Base-by-base conservation (phyloP, 2,329 filamentous ascomycete genomes). In the Aspergillus luchuensis region DNA sequence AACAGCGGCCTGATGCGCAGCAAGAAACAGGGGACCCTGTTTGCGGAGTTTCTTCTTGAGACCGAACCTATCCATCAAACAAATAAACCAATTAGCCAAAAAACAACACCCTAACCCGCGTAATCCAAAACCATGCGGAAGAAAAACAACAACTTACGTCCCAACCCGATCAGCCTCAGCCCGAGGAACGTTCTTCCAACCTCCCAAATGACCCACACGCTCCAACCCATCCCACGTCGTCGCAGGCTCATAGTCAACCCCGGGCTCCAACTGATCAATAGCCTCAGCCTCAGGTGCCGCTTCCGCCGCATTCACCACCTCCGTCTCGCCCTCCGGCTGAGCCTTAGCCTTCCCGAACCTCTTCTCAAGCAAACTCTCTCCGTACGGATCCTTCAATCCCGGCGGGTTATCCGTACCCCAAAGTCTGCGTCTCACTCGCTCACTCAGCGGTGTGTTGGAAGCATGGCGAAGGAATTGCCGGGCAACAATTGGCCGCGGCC, bases 1-100 rank as follows among this genome's bases (percentile, higher is more conserved):
- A 5, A 87, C 81, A 10, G 84, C 75, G 4, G 85, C 81, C 62
- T 84, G 81, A 63, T 85, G 83, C 43, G 88, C 78, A 33, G 81
- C 78, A 47, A 69, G 73, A 43, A 75, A 67, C 57, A 81, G 63
- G 28, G 77, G 70, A 6, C 74, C 69, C 8, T 66, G 65, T 56
- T 79, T 71, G 5, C 67, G 71, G 43, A 76, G 61, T 57, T 73
- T 76, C 43, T 76, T 70, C 43, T 67, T 63, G 10, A 76, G 71
- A 59, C 78, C 66, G 66, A 83, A 75, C 13, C 72, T 74, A 52
- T 53, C 4, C 7, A 60, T 30, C 10, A 11, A 28, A 11, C 4
- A 30, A 11, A 30, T 1, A 30, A 30, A 30, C 28, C 10, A 30
- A 30, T 30, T 30, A 30, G 28, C 28, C 28, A 30, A 30, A 30